These are phyloP conservation scores for Teratosphaeria destructans DNA, from an alignment of 2,329 filamentous ascomycete species.

Conservation along the genomic window DNA sequence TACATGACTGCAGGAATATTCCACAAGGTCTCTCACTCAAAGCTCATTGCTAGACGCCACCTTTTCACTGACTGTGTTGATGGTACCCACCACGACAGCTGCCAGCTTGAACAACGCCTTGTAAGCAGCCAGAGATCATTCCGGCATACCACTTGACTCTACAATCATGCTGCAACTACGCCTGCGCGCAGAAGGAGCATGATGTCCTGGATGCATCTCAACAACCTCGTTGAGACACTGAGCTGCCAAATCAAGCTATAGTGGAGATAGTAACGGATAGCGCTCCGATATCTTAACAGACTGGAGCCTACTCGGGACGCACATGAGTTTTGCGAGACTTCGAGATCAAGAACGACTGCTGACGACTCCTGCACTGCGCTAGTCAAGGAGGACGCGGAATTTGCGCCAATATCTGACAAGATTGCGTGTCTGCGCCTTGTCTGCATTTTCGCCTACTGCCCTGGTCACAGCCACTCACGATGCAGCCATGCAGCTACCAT, in stretches of 20 bases:
- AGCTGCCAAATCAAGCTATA: background rate
- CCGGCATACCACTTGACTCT: background rate
- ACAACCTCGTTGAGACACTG: background rate
- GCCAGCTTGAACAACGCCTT: background rate
- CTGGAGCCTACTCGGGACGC: background rate
- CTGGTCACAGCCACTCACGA: no score
- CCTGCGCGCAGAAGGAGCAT: background rate
- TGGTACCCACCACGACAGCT: background rate
- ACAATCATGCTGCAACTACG: background rate
- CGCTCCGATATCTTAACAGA: background rate
- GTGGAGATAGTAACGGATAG: background rate
- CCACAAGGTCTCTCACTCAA: background rate
- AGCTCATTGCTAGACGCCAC: background rate
- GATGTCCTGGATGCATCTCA: background rate
- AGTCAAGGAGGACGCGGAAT: background rate
- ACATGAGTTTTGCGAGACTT: background rate
- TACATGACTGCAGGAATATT: background rate
- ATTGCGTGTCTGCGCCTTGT: background rate
- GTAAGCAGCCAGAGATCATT: background rate
- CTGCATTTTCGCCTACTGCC: background rate
- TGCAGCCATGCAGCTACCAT: no score
- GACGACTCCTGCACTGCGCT: background rate
- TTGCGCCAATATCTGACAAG: background rate
- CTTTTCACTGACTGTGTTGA: background rate
- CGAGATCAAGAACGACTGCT: no score